A percentile compares a stretch with the other conserved stretches of the same genome.
These are phyloP conservation scores for Breviolum minutum DNA, from an alignment of 73 alveolate genomes.

Conservation along the genomic window DNA sequence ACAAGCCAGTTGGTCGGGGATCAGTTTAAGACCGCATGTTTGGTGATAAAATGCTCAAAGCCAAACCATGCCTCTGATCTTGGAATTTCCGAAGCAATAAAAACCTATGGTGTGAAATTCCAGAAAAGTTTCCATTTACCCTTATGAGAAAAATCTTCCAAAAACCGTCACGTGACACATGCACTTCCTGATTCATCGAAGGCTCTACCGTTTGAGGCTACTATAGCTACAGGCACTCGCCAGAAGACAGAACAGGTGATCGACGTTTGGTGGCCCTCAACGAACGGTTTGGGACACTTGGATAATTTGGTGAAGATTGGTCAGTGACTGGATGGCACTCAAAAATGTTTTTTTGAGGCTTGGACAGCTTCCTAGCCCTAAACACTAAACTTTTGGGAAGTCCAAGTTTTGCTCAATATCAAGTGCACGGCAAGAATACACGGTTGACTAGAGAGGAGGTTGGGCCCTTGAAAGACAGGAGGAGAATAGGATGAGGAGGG, in stretches of 20 bases:
- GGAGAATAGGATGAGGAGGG: no score
- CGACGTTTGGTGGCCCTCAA: conserved; percentile 56
- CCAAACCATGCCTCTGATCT: background rate
- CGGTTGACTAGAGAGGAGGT: no score
- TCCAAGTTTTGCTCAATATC: no score
- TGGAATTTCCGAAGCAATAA: background rate
- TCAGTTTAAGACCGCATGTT: no score
- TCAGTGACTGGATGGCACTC: no score
- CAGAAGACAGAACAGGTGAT: background rate
- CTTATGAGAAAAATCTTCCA: background rate
- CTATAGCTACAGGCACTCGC: conserved; percentile 42
- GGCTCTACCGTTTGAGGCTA: background rate
- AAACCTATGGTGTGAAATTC: background rate
- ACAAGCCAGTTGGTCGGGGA: background rate
- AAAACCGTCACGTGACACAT: background rate
- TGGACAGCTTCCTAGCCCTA: no score
- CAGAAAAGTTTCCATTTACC: no score
- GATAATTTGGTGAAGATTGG: background rate
- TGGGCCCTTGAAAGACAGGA: no score
- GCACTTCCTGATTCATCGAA: background rate
- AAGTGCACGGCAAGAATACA: no score
- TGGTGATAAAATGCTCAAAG: no score
- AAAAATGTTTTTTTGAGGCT: no score
- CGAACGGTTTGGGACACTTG: conserved; percentile 39
- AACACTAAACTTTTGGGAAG: no score